Evolutionary conservation across 2,329 filamentous ascomycete genomes (phyloP).

Genomic region (Aspergillus oerlinghausenensis): DNA sequence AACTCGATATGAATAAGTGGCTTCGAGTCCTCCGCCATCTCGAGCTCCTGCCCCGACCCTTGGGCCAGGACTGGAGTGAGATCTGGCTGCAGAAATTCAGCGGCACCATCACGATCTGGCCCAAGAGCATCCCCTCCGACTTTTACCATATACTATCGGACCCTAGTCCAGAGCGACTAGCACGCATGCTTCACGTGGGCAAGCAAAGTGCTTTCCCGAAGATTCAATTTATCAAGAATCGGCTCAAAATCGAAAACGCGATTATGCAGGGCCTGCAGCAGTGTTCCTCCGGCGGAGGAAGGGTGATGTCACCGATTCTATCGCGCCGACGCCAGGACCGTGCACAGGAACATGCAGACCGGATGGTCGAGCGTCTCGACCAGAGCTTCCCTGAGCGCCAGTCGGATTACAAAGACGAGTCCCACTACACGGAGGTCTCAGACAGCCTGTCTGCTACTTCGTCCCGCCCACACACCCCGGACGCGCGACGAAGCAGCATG

Average conservation of each 20-base stretch:
- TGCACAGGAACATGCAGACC: slow-evolving; percentile 15
- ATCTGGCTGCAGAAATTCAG: slow-evolving; percentile 94
- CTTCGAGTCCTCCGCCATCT: slow-evolving; percentile 89
- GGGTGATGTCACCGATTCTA: slow-evolving; percentile 24
- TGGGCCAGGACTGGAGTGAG: slow-evolving; percentile 95
- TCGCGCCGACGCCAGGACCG: slow-evolving; percentile 22
- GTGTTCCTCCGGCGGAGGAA: slow-evolving; percentile 23
- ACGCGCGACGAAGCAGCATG: slow-evolving; percentile 25
- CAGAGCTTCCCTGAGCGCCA: slow-evolving; percentile 24
- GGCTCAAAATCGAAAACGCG: slow-evolving; percentile 73
- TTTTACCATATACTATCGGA: slow-evolving; percentile 84
- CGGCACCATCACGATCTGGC: slow-evolving; percentile 95
- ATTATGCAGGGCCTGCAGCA: slow-evolving; percentile 53
- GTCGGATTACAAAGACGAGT: slow-evolving; percentile 18
- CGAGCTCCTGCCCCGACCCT: slow-evolving; percentile 80
- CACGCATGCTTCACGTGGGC: slow-evolving; percentile 84
- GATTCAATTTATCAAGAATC: slow-evolving; percentile 83
- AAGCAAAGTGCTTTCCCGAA: slow-evolving; percentile 88
- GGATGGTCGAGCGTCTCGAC: slow-evolving; percentile 23
- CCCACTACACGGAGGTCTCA: slow-evolving; percentile 19
- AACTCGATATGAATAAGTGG: slow-evolving; percentile 96
- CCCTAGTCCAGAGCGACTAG: slow-evolving; percentile 68
- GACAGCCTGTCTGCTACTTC: slow-evolving; percentile 18
- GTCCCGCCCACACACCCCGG: slow-evolving; percentile 20
- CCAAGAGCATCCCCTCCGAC: slow-evolving; percentile 71